A percentile compares a stretch with the other conserved stretches of the same genome.
Conservation (phyloP, 108 stramenopile species). For the Mayamaea pseudoterrestris region DNA sequence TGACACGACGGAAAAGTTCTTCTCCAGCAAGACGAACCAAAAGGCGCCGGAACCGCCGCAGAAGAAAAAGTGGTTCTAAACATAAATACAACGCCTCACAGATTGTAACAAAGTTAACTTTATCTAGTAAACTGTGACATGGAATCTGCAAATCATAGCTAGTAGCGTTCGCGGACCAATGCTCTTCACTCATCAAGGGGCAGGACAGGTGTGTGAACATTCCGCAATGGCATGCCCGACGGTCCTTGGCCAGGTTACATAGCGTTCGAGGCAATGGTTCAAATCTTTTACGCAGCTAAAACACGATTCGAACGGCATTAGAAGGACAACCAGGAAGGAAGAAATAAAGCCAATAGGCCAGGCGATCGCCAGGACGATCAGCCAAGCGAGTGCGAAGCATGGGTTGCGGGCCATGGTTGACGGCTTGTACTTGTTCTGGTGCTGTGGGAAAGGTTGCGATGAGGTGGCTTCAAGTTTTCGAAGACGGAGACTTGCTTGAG, state of each 20-base stretch:
- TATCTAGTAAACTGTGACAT: too few species aligned
- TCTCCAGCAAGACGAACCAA: slow-evolving; percentile 30
- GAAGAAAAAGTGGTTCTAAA: slow-evolving; percentile 60
- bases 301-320: slow-evolving; percentile 42
- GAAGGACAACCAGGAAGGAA: slow-evolving; percentile 41
- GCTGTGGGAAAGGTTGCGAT: too few species aligned
- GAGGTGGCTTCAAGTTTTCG: background rate
- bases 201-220: slow-evolving; percentile 13
- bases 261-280: slow-evolving; percentile 12
- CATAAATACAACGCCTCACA: too few species aligned
- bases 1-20: slow-evolving; percentile 76
- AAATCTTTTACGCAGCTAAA: slow-evolving; percentile 10
- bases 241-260: slow-evolving; percentile 26
- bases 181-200: slow-evolving; percentile 15
- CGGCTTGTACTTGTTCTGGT: background rate
- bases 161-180: too few species aligned
- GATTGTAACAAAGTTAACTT: too few species aligned
- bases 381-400: slow-evolving; percentile 52
- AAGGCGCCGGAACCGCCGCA: slow-evolving; percentile 38
- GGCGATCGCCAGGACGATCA: slow-evolving; percentile 49
- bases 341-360: slow-evolving; percentile 65
- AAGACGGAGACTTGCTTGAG: background rate
- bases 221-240: slow-evolving; percentile 21
- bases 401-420: slow-evolving; percentile 60
- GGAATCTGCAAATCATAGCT: too few species aligned